phyloP scores from a whole-genome alignment of 2,329 filamentous ascomycete genomes.

The Talaromyces sp. region DNA sequence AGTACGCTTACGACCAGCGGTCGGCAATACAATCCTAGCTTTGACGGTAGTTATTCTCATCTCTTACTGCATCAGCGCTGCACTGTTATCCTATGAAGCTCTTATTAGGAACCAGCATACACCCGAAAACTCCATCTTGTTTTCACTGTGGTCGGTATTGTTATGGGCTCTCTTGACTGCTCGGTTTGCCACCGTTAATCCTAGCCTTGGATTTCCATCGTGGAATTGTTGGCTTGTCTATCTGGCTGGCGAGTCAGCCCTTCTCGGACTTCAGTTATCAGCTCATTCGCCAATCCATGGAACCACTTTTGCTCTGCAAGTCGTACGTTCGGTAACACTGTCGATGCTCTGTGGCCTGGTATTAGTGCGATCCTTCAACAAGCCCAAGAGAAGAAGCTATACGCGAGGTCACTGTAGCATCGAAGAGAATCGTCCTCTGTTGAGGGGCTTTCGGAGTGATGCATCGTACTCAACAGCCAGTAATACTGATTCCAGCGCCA shows the following conservation, averaged over 20 bases:
- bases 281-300: slow-evolving; percentile 24
- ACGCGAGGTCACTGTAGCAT: neutral
- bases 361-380: neutral
- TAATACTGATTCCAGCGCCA: neutral
- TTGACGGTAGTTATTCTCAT: slow-evolving; percentile 33
- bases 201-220: slow-evolving; percentile 60
- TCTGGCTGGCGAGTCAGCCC: slow-evolving; percentile 52
- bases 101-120: neutral
- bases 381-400: neutral
- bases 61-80: slow-evolving; percentile 32
- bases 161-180: slow-evolving; percentile 62
- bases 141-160: slow-evolving; percentile 40
- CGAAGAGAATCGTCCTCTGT: slow-evolving; percentile 9
- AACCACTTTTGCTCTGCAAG: slow-evolving; percentile 1
- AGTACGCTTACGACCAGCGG: slow-evolving; percentile 37
- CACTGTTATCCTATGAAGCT: slow-evolving; percentile 18
- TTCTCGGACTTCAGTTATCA: slow-evolving; percentile 27
- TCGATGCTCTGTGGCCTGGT: slow-evolving; percentile 9
- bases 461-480: slow-evolving; percentile 10
- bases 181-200: slow-evolving; percentile 50
- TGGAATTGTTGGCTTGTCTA: slow-evolving; percentile 61
- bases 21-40: slow-evolving; percentile 35
- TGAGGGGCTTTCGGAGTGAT: neutral
- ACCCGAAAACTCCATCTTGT: slow-evolving; percentile 14
- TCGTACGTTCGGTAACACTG: slow-evolving; percentile 5